phyloP scores from a whole-genome alignment of 768 basidiomycete species.

The button mushroom (Agaricus bisporus) region DNA sequence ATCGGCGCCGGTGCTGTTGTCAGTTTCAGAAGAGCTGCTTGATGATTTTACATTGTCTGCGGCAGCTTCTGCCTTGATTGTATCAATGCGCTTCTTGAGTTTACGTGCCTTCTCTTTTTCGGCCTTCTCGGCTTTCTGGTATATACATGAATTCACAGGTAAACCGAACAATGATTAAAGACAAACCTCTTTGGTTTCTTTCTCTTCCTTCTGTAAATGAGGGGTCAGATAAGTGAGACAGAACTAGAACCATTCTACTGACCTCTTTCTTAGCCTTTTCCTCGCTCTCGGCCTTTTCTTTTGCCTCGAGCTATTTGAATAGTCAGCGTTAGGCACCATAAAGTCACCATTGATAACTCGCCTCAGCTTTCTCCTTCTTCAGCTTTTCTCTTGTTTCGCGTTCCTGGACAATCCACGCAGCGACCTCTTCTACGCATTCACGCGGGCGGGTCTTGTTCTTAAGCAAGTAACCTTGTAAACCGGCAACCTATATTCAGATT shows the following conservation, averaged over 20 bases:
- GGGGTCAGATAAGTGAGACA: conserved; percentile 3
- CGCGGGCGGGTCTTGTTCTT: conserved; percentile 89
- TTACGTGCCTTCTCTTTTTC: conserved; percentile 24
- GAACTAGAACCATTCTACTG: conserved; percentile 2
- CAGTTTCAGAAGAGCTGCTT: conserved; percentile 52
- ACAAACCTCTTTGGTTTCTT: conserved; percentile 34
- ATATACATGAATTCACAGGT: conserved; percentile 11
- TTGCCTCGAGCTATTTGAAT: conserved; percentile 60
- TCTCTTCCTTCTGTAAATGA: conserved; percentile 12
- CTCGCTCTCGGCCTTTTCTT: conserved; percentile 73
- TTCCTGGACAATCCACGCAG: conserved; percentile 73
- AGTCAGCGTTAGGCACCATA: conserved; percentile 13
- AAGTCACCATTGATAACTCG: conserved; percentile 18
- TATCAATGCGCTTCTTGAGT: conserved; percentile 33
- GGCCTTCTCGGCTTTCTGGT: conserved; percentile 42
- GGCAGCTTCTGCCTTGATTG: conserved; percentile 35
- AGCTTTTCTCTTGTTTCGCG: conserved; percentile 80
- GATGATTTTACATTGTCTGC: conserved; percentile 19
- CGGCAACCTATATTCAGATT: conserved; percentile 52
- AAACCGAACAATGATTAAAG: neutral
- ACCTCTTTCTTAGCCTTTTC: conserved; percentile 58
- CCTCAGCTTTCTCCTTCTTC: conserved; percentile 72
- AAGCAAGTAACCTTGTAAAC: conserved; percentile 79
- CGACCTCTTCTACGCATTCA: conserved; percentile 78
- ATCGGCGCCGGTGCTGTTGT: conserved; percentile 55